phyloP scores from a whole-genome alignment of 768 basidiomycete species.

The Macrolepiota fuliginosa region DNA sequence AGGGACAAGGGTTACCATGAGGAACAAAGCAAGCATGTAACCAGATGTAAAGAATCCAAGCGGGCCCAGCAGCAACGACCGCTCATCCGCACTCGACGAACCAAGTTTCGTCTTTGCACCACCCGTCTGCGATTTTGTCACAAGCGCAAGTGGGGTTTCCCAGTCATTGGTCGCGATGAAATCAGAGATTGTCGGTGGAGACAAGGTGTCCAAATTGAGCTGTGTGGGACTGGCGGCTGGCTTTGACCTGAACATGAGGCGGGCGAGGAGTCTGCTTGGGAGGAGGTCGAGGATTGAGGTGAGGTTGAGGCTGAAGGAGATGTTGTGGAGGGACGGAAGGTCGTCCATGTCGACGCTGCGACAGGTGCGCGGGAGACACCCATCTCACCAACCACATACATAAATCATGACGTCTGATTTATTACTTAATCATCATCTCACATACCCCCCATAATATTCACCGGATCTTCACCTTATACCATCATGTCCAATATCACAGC shows the following conservation, averaged over 20 bases:
- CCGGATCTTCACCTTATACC: no score
- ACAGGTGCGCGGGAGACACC: background rate
- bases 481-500: no score
- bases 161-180: constrained; percentile 13
- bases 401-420: background rate
- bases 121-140: background rate
- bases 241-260: constrained; percentile 14
- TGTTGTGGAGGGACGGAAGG: constrained; percentile 20
- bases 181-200: constrained; percentile 14
- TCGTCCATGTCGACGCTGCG: constrained; percentile 9
- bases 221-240: constrained; percentile 14
- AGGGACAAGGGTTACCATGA: constrained; percentile 48
- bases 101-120: background rate
- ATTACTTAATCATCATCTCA: constrained; percentile 6
- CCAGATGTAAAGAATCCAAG: constrained; percentile 75
- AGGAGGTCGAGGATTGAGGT: constrained; percentile 37
- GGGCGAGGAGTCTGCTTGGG: constrained; percentile 20
- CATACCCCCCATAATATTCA: background rate
- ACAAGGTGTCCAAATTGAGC: constrained; percentile 7
- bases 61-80: constrained; percentile 47
- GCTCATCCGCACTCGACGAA: constrained; percentile 2
- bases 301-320: constrained; percentile 45
- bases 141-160: constrained; percentile 11
- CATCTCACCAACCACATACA: background rate
- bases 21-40: constrained; percentile 64